A percentile compares a stretch with the other conserved stretches of the same genome.
phyloP scores from a whole-genome alignment of 805 yeast genomes.

The Starmerella vaccinii region DNA sequence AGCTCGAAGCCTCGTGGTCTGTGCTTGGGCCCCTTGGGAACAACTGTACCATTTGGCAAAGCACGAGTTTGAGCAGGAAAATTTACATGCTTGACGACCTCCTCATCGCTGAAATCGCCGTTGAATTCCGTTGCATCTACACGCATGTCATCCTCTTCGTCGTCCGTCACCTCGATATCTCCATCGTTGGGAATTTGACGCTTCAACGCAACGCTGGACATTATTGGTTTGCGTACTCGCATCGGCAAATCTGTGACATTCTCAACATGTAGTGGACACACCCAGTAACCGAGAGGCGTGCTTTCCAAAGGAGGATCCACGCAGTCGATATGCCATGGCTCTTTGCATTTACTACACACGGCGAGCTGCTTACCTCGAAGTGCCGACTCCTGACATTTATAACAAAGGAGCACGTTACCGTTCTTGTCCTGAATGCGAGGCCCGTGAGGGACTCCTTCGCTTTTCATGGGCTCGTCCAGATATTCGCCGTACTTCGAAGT shows the following conservation, averaged over 20 bases:
- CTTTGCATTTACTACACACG: constrained; percentile 78
- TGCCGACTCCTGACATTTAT: constrained; percentile 64
- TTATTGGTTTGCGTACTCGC: constrained; percentile 41
- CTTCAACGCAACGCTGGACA: constrained; percentile 45
- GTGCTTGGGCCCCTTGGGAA: constrained; percentile 2
- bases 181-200: constrained; percentile 48
- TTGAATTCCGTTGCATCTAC: constrained; percentile 31
- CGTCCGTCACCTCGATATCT: constrained; percentile 43
- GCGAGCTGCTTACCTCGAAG: constrained; percentile 66
- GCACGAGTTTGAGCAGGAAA: constrained; percentile 10
- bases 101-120: constrained; percentile 25
- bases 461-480: constrained; percentile 37
- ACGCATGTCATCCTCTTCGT: constrained; percentile 34
- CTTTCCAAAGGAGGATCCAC: constrained; percentile 19
- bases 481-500: constrained; percentile 65
- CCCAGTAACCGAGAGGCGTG: constrained; percentile 21
- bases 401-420: constrained; percentile 63
- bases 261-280: constrained; percentile 22
- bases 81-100: constrained; percentile 1
- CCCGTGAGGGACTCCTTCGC: constrained; percentile 9
- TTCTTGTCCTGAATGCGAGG: constrained; percentile 47
- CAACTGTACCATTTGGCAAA: constrained; percentile 8
- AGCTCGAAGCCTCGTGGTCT: constrained; percentile 26
- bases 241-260: constrained; percentile 20
- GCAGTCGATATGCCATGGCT: constrained; percentile 24